Base-by-base conservation (phyloP, 345 rosid species). In the Citrus medica region DNA sequence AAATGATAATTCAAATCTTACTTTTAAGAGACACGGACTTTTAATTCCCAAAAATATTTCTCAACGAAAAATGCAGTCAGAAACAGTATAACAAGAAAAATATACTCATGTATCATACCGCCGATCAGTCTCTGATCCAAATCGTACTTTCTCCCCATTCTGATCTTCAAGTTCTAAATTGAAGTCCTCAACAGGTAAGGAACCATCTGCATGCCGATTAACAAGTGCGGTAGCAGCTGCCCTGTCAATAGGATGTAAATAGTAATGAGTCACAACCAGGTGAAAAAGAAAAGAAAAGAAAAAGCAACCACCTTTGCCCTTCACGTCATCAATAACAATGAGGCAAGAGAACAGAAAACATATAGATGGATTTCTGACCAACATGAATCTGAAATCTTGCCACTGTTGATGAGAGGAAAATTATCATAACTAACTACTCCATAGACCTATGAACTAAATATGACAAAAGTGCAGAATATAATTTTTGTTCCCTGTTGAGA, bases 101-200 rank as follows among this genome's bases (percentile, higher is more conserved):
- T 74, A 37, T 24, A 62, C 8, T 62, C 16, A 51, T 59, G 65
- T 60, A 58, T 51, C 81, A 79, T 83, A 95, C 99, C 91, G 88
- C 80, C 82, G 84, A 85, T 95, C 99, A 67, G 96, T 90, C 85
- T 93, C 96, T 40, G 95, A 83, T 80, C 90, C 96, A 80, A 93
- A 83, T 53, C 88, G 80, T 75, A 95, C 84, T 83, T 72, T 86
- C 30, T 90, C 80, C 76, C 98, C 97, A 79, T 82, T 90, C 79
- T 95, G 98, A 87, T 95, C 93, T 87, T 93, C 96, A 61, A 95
- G 89, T 82, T 95, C 96, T 48, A 95, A 75, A 83, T 92, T 84
- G 66, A 83, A 95, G 87, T 93, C 89, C 73, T 92, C 92, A 13
- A 85, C 28, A 21, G 94, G 99, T 61, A 93, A 79, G 2, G 94